Base-by-base conservation (phyloP, 331 rosid genomes). In the Quercus lobata region DNA sequence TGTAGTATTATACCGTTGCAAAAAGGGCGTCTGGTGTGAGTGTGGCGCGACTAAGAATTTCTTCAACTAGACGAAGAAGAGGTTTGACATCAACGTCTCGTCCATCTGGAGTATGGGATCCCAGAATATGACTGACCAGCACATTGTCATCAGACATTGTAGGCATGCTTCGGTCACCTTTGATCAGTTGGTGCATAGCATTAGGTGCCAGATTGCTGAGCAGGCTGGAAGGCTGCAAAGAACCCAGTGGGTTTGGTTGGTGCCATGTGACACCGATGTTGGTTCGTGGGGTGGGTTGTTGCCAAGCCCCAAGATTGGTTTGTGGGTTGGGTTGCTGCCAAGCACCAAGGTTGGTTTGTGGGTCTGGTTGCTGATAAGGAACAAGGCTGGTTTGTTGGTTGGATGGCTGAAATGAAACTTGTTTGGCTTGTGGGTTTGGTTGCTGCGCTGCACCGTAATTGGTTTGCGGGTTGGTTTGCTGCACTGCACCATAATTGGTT, bases 21-120 rank as follows among this genome's bases (percentile, higher is more conserved):
- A 72, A 78, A 21, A 32, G 60, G 69, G 55, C 63, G 24, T 86
- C 83, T 2, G 81, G 46, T 12, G 24, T 73, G 11, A 78, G 34
- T 66, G 85, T 81, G 57, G 90, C 78, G 1, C 61, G 82, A 35
- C 37, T 77, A 32, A 90, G 84, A 79, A 90, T 82, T 66, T 90
- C 87, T 69, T 88, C 94, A 22, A 88, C 89, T 14, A 86, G 69
- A 55, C 49, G 79, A 11, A 90, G 88, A 75, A 90, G 89, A 18
- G 92, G 85, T 69, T 73, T 81, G 19, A 79, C 77, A 53, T 90
- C 86, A 58, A 82, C 74, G 3, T 83, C 89, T 6, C 76, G 79
- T 56, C 78, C 88, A 44, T 88, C 90, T 9, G 92, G 89, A 52
- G 34, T 69, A 70, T 90, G 92, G 16, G 86, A 84, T 66, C 80